These are phyloP conservation scores for Leptomonas seymouri DNA, from an alignment of 208 protist genomes.

Conservation along the genomic window DNA sequence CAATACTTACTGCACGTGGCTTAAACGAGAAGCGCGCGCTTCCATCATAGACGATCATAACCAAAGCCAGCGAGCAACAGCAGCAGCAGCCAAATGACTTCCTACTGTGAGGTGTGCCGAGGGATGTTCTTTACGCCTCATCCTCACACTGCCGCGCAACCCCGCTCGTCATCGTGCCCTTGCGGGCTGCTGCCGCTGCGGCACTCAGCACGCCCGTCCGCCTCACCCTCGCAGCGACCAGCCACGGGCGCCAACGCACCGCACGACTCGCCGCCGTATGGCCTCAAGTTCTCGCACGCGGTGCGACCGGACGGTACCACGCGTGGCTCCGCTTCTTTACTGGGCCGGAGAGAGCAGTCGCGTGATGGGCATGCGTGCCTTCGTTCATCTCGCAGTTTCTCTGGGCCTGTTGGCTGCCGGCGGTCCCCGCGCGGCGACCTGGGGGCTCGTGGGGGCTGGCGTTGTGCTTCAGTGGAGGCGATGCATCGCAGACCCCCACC, in stretches of 20 bases:
- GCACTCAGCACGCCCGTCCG: neutral
- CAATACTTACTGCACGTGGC: too few species aligned
- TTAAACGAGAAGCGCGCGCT: too few species aligned
- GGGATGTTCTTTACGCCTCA: slow-evolving; percentile 46
- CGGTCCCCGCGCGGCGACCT: neutral
- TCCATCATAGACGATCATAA: neutral
- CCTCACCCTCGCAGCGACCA: neutral
- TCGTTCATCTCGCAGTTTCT: slow-evolving; percentile 12
- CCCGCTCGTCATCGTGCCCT: slow-evolving; percentile 5
- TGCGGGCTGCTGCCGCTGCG: neutral
- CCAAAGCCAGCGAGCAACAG: neutral
- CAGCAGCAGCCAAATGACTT: slow-evolving; percentile 44
- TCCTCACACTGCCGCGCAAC: slow-evolving; percentile 19
- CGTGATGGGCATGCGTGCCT: slow-evolving; percentile 9
- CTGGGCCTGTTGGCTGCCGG: neutral
- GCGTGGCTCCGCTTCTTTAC: neutral
- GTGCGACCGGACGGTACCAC: neutral
- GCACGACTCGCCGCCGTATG: neutral
- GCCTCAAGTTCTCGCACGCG: neutral
- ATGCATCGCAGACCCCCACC: neutral
- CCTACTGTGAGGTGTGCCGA: slow-evolving; percentile 85
- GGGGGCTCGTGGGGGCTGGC: neutral
- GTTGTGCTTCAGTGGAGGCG: neutral
- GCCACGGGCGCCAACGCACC: neutral
- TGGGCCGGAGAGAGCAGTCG: too few species aligned